Evolutionary conservation across 2,329 filamentous ascomycete genomes (phyloP), one percentile per base, ranked within the genome.

Genomic region (Aciculosporium take): DNA sequence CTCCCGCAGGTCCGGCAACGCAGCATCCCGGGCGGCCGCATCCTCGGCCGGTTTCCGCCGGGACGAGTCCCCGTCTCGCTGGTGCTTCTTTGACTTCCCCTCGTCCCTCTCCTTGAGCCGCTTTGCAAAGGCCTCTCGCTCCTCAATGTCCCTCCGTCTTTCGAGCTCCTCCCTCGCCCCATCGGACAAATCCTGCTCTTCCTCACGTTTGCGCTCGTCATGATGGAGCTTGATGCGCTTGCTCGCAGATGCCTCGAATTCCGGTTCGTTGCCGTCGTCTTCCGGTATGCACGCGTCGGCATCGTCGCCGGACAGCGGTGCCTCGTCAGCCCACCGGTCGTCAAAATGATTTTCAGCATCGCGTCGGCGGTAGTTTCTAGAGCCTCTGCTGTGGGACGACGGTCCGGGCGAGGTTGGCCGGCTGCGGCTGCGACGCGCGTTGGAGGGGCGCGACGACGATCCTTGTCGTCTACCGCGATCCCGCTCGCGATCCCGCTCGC

Each of bases 311-410:
- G 69, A 66, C 0, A 59, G 56, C 21, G 66, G 65, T 50, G 84
- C 82, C 53, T 88, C 82, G 51, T 91, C 84, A 1, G 79, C 85
- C 85, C 86, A 93, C 41, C 83, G 68, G 53, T 87, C 81, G 37
- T 87, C 81, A 48, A 81, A 80, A 48, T 83, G 74, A 27, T 44
- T 55, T 48, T 59, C 54, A 49, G 58, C 46, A 48, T 62, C 58
- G 56, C 60, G 58, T 55, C 54, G 65, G 42, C 62, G 63, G 43
- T 67, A 65, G 21, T 63, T 58, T 45, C 65, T 69, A 2, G 63
- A 56, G 13, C 57, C 61, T 23, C 54, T 56, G 24, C 41, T 47
- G 7, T 51, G 49, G 12, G 55, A 56, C 15, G 51, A 49, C 3
- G 35, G 44, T 3, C 37, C 44, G 13, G 57, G 51, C 5, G 64